Conservation (phyloP, 768 basidiomycete species). For the Kwoniella mangroviensis region DNA sequence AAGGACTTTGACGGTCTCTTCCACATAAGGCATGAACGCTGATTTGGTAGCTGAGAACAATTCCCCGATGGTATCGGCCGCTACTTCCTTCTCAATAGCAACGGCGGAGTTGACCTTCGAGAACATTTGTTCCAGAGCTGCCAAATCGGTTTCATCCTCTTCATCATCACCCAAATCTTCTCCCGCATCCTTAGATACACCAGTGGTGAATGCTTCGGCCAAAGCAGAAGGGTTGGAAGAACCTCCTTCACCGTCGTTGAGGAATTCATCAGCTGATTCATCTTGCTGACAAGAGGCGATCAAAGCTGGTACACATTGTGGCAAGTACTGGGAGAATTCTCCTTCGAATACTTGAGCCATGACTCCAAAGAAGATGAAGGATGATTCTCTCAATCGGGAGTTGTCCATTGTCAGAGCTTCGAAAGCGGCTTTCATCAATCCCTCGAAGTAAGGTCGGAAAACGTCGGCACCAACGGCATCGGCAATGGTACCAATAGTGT, state of each 20-base stretch:
- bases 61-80: slow-evolving; percentile 91
- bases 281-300: slow-evolving; percentile 78
- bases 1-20: slow-evolving; percentile 73
- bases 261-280: slow-evolving; percentile 71
- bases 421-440: slow-evolving; percentile 95
- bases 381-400: slow-evolving; percentile 87
- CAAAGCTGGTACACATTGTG: slow-evolving; percentile 82
- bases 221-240: slow-evolving; percentile 45
- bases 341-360: slow-evolving; percentile 97
- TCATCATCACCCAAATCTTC: slow-evolving; percentile 69
- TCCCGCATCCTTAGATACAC: slow-evolving; percentile 67
- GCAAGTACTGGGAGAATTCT: slow-evolving; percentile 87
- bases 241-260: slow-evolving; percentile 60
- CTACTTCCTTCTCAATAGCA: slow-evolving; percentile 98
- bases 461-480: slow-evolving; percentile 93
- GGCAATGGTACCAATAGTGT: slow-evolving; percentile 97
- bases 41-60: slow-evolving; percentile 78
- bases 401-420: slow-evolving; percentile 79
- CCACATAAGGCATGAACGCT: slow-evolving; percentile 90
- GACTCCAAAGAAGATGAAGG: slow-evolving; percentile 97
- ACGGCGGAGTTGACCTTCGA: slow-evolving; percentile 93
- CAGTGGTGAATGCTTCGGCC: slow-evolving; percentile 64
- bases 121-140: slow-evolving; percentile 61
- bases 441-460: slow-evolving; percentile 94
- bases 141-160: slow-evolving; percentile 72